Evolutionary conservation across 1,139 yeast genomes (phyloP).

Genomic region (Arxiozyma bovina): DNA sequence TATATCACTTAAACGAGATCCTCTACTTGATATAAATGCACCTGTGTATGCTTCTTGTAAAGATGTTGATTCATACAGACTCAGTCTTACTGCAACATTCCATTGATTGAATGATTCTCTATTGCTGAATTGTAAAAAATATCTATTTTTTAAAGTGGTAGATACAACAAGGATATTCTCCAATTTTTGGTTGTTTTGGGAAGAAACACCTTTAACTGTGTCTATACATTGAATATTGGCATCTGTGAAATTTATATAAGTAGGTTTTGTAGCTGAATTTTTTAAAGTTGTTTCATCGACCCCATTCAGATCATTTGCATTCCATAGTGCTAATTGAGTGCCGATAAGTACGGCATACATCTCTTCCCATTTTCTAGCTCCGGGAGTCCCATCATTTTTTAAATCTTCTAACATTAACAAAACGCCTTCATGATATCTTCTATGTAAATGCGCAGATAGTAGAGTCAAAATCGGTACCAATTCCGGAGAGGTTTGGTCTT

Average conservation of each 20-base stretch:
- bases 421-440: conserved; percentile 67
- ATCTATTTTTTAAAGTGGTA: conserved; percentile 84
- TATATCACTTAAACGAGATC: conserved; percentile 77
- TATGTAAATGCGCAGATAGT: conserved; percentile 60
- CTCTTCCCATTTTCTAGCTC: conserved; percentile 79
- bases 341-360: conserved; percentile 89
- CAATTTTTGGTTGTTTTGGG: conserved; percentile 70
- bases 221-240: conserved; percentile 74
- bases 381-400: conserved; percentile 76
- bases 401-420: conserved; percentile 65
- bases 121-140: conserved; percentile 65
- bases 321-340: conserved; percentile 88
- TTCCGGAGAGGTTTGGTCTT: conserved; percentile 43
- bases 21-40: conserved; percentile 80
- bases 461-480: conserved; percentile 67
- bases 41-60: conserved; percentile 95
- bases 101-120: conserved; percentile 49
- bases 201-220: conserved; percentile 57
- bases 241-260: conserved; percentile 83
- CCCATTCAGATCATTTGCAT: conserved; percentile 57
- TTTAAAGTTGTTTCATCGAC: conserved; percentile 44
- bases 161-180: conserved; percentile 78
- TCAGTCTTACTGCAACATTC: conserved; percentile 74
- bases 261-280: conserved; percentile 58
- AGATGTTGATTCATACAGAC: conserved; percentile 69